Conservation (phyloP, 352 stramenopile species). For the Pythium pectinolyticum region DNA sequence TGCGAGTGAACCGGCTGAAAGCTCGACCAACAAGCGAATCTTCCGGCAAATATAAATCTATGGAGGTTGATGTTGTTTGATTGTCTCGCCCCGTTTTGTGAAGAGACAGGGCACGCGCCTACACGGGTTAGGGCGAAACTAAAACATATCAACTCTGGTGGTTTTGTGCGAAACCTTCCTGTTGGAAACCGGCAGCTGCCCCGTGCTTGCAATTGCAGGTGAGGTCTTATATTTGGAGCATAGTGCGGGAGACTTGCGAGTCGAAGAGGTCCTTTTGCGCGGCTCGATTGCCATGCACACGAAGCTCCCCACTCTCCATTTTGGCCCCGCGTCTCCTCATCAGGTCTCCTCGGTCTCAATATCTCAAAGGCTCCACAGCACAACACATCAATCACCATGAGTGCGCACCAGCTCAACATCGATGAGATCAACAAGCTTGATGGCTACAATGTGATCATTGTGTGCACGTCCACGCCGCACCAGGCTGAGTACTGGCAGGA, state of each 20-base stretch:
- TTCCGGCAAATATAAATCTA: conserved; percentile 9
- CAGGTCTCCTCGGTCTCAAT: conserved; percentile 11
- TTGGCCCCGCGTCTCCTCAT: conserved; percentile 15
- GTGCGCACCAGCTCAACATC: conserved; percentile 79
- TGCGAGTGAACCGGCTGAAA: conserved; percentile 1
- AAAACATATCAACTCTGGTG: background rate
- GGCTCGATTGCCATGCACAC: background rate
- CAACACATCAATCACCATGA: conserved; percentile 31
- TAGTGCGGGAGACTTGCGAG: no score
- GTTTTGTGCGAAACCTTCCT: background rate
- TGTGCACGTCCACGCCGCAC: conserved; percentile 96
- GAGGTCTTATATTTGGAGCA: conserved; percentile 13
- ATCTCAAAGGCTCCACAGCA: no score
- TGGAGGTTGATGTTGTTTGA: conserved; percentile 19
- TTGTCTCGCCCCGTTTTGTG: background rate
- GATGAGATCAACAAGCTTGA: conserved; percentile 85
- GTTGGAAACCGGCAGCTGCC: background rate
- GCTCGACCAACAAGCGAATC: conserved; percentile 13
- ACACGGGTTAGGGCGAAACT: conserved; percentile 22
- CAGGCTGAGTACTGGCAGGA: conserved; percentile 98
- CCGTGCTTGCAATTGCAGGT: conserved; percentile 6
- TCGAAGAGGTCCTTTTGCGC: background rate
- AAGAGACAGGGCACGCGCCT: conserved; percentile 14
- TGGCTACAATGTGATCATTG: conserved; percentile 96
- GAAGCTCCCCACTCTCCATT: conserved; percentile 21